Evolutionary conservation across 805 yeast genomes (phyloP).

Genomic region (Ogataea henricii): DNA sequence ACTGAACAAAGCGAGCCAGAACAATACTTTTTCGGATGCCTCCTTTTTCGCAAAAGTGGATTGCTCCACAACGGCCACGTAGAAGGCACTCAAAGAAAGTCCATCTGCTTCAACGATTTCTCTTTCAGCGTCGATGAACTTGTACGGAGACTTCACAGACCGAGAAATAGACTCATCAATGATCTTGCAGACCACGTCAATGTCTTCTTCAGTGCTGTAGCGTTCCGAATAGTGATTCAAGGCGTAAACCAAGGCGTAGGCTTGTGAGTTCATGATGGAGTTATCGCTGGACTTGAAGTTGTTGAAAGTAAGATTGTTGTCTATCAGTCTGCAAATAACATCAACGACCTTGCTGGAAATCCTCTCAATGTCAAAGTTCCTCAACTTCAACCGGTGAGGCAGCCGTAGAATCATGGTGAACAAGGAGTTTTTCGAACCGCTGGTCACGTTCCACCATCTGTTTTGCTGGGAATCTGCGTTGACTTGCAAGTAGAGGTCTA

Average conservation of each 20-base stretch:
- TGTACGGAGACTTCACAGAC: conserved; percentile 74
- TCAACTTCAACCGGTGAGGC: conserved; percentile 30
- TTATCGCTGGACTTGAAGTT: conserved; percentile 27
- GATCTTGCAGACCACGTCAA: conserved; percentile 54
- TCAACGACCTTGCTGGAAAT: conserved; percentile 44
- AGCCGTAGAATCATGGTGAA: conserved; percentile 68
- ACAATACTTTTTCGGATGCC: conserved; percentile 23
- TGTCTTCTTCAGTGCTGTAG: conserved; percentile 15
- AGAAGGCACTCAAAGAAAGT: conserved; percentile 54
- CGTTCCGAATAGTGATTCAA: conserved; percentile 30
- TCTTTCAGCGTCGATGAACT: conserved; percentile 65
- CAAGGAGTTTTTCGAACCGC: conserved; percentile 52
- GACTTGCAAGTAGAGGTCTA: conserved; percentile 62
- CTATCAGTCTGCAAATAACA: conserved; percentile 51
- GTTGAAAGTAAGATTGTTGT: conserved; percentile 57
- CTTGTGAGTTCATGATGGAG: conserved; percentile 51
- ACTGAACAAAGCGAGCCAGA: conserved; percentile 54
- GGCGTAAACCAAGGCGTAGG: conserved; percentile 54
- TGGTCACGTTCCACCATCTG: conserved; percentile 75
- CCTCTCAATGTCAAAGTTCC: conserved; percentile 13
- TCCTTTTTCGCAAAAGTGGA: conserved; percentile 53
- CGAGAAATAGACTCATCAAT: conserved; percentile 79
- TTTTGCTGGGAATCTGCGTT: conserved; percentile 49
- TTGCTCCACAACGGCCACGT: conserved; percentile 67
- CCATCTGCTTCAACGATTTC: conserved; percentile 11